These are phyloP conservation scores for Silene latifolia DNA, from an alignment of 148 eudicot genomes.

Conservation along the genomic window DNA sequence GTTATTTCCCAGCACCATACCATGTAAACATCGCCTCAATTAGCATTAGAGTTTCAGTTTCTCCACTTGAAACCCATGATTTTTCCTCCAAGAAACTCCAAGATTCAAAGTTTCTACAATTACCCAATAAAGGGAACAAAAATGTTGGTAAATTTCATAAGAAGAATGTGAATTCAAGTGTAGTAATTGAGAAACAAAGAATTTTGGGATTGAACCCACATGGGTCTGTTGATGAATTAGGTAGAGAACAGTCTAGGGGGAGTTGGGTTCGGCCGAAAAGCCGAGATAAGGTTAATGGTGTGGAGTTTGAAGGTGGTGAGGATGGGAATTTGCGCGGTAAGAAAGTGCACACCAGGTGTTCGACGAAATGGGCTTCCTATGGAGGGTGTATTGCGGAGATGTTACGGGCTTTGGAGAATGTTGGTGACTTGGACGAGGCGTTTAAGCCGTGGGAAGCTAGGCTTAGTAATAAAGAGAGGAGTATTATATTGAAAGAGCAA, in stretches of 20 bases:
- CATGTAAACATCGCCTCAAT: constrained; percentile 36
- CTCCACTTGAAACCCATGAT: constrained; percentile 32
- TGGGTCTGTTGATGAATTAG: constrained; percentile 23
- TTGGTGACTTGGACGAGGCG: constrained; percentile 66
- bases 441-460: constrained; percentile 73
- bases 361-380: constrained; percentile 67
- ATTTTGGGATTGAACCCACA: constrained; percentile 23
- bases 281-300: constrained; percentile 15
- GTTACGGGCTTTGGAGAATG: constrained; percentile 53
- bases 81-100: constrained; percentile 30
- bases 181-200: constrained; percentile 22
- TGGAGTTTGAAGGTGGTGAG: background rate
- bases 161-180: constrained; percentile 18
- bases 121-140: constrained; percentile 29
- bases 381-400: constrained; percentile 69
- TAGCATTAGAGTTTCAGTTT: constrained; percentile 29
- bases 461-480: constrained; percentile 80
- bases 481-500: constrained; percentile 88
- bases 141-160: constrained; percentile 24
- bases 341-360: constrained; percentile 54
- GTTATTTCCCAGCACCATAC: constrained; percentile 32
- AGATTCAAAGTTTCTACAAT: constrained; percentile 17
- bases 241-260: constrained; percentile 14
- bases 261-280: constrained; percentile 4
- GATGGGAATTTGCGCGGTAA: constrained; percentile 13